phyloP scores from a whole-genome alignment of 2,329 filamentous ascomycete species.

The Macrophomina phaseolina region DNA sequence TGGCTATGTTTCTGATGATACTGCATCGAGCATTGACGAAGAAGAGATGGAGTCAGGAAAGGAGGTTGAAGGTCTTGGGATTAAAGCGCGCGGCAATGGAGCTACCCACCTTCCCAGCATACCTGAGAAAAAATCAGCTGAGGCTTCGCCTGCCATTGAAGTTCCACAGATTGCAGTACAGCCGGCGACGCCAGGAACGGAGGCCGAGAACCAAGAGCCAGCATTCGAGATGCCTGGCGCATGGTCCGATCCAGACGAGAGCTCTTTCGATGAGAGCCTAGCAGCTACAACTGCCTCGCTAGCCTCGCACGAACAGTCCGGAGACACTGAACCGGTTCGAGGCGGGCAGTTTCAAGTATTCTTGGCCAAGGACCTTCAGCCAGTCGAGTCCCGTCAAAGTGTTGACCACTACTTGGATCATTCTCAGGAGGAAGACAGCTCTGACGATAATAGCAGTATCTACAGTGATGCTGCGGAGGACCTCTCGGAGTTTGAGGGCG shows the following conservation, averaged over 20 bases:
- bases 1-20: constrained; percentile 62
- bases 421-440: constrained; percentile 34
- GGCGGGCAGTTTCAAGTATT: constrained; percentile 7
- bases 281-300: constrained; percentile 8
- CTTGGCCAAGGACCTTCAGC: constrained; percentile 7
- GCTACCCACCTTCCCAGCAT: constrained; percentile 6
- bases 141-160: constrained; percentile 22
- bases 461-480: constrained; percentile 83
- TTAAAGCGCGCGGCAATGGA: not conserved
- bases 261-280: constrained; percentile 33
- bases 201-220: constrained; percentile 34
- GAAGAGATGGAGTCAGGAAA: not conserved
- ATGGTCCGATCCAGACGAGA: constrained; percentile 35
- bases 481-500: constrained; percentile 67
- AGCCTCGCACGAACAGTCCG: not conserved
- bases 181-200: constrained; percentile 43
- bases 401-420: constrained; percentile 11
- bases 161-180: constrained; percentile 43
- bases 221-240: constrained; percentile 37
- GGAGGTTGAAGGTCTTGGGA: not conserved
- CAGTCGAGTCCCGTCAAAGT: constrained; percentile 3
- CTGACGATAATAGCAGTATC: constrained; percentile 56
- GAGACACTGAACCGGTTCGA: not conserved
- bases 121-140: constrained; percentile 2
- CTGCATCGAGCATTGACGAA: constrained; percentile 10